Percentiles rank a stretch among this genome's conserved stretches.
Evolutionary conservation across 495 filamentous ascomycete genomes (phyloP).

Genomic region (Aspergillus ostianus): DNA sequence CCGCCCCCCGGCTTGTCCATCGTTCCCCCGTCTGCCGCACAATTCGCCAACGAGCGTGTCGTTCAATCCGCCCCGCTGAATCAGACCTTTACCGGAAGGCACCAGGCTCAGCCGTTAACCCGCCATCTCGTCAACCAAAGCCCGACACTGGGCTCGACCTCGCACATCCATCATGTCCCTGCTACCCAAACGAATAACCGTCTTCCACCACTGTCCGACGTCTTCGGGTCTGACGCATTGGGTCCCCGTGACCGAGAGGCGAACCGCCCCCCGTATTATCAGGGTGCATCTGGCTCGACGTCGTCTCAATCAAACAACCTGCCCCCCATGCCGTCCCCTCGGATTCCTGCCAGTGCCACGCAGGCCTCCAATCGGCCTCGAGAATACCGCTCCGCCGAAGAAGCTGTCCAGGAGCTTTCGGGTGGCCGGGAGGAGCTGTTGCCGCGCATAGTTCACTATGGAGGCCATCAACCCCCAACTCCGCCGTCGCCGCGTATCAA

Average conservation of each 20-base stretch:
- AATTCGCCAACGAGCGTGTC: slow-evolving; percentile 93
- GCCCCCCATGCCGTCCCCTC: slow-evolving; percentile 67
- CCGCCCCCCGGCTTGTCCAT: slow-evolving; percentile 91
- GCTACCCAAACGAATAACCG: slow-evolving; percentile 89
- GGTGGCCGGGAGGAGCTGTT: slow-evolving; percentile 89
- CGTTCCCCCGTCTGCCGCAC: slow-evolving; percentile 90
- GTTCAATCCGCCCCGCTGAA: slow-evolving; percentile 97
- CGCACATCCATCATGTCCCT: slow-evolving; percentile 89
- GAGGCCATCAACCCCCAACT: slow-evolving; percentile 83
- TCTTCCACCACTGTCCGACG: slow-evolving; percentile 89
- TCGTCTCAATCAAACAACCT: slow-evolving; percentile 72
- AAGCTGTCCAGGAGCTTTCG: slow-evolving; percentile 84
- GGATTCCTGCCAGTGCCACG: slow-evolving; percentile 52
- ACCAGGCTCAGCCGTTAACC: slow-evolving; percentile 76
- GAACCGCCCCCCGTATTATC: slow-evolving; percentile 43
- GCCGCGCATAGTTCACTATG: slow-evolving; percentile 93
- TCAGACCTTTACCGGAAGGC: slow-evolving; percentile 89
- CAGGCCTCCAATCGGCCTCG: slow-evolving; percentile 62
- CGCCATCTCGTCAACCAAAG: slow-evolving; percentile 83
- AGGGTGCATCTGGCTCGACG: slow-evolving; percentile 47
- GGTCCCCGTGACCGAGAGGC: slow-evolving; percentile 44
- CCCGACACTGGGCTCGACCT: slow-evolving; percentile 79
- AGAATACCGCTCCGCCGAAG: slow-evolving; percentile 94
- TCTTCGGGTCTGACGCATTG: slow-evolving; percentile 83
- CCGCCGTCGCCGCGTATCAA: slow-evolving; percentile 73